Percentiles rank a stretch among this genome's conserved stretches.
Conservation (phyloP, 1,139 yeast species). For the Debaryomyces nepalensis region DNA sequence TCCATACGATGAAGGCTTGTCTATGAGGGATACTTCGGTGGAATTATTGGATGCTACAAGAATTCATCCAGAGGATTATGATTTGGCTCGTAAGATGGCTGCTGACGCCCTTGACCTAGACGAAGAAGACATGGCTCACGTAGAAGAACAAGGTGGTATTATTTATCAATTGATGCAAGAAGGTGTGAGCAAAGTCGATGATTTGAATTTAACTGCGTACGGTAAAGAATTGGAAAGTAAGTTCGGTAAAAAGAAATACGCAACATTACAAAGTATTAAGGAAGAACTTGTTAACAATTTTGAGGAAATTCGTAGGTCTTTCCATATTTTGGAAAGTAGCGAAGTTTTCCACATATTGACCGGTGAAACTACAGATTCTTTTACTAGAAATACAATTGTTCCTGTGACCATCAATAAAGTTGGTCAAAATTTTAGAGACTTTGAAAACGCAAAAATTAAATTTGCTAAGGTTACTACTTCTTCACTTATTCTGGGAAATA, state of each 20-base stretch:
- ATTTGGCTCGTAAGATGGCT: slow-evolving; percentile 94
- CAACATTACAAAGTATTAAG: slow-evolving; percentile 84
- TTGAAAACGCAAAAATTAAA: slow-evolving; percentile 38
- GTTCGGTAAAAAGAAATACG: slow-evolving; percentile 76
- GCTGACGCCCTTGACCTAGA: slow-evolving; percentile 96
- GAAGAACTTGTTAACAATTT: slow-evolving; percentile 87
- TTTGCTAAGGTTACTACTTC: slow-evolving; percentile 68
- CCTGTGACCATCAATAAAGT: slow-evolving; percentile 73
- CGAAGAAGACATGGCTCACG: slow-evolving; percentile 87
- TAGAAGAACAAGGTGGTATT: slow-evolving; percentile 81
- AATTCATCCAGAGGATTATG: slow-evolving; percentile 97
- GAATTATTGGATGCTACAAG: slow-evolving; percentile 93
- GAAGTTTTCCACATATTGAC: slow-evolving; percentile 90
- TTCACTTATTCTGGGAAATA: slow-evolving; percentile 74
- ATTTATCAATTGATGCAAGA: slow-evolving; percentile 81
- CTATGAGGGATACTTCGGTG: slow-evolving; percentile 59
- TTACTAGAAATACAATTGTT: slow-evolving; percentile 72
- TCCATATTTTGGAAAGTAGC: slow-evolving; percentile 64
- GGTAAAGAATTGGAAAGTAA: slow-evolving; percentile 88
- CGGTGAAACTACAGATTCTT: slow-evolving; percentile 76
- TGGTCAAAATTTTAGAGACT: slow-evolving; percentile 49
- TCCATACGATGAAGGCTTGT: slow-evolving; percentile 62
- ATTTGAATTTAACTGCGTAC: slow-evolving; percentile 85
- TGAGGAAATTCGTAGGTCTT: slow-evolving; percentile 79
- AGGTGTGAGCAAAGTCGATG: slow-evolving; percentile 84